Conservation (phyloP, 257 asterid species). For the Ocimum tenuiflorum region DNA sequence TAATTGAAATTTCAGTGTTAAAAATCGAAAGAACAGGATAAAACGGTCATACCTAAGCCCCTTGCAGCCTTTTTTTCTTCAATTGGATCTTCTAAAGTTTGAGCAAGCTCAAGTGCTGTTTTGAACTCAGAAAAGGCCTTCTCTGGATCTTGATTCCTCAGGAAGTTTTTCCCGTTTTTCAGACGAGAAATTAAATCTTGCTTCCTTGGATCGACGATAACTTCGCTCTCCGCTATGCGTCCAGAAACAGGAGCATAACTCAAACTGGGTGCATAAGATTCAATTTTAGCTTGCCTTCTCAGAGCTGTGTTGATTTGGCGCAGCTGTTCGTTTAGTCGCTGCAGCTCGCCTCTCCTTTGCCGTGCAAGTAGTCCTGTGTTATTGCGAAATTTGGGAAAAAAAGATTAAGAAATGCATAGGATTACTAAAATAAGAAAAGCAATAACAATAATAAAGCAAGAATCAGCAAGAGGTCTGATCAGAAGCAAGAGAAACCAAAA, state of each 20-base stretch:
- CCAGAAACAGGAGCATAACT: conserved; percentile 88
- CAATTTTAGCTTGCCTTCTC: conserved; percentile 94
- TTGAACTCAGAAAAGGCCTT: conserved; percentile 77
- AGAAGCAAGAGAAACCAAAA: background rate
- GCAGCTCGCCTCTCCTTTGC: conserved; percentile 80
- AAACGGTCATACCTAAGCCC: conserved; percentile 68
- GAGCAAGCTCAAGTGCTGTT: conserved; percentile 79
- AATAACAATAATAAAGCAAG: background rate
- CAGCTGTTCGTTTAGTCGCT: conserved; percentile 82
- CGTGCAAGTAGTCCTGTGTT: conserved; percentile 83
- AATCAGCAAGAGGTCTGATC: background rate
- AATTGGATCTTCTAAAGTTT: conserved; percentile 60
- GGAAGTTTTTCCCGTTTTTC: conserved; percentile 74
- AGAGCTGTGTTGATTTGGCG: conserved; percentile 89
- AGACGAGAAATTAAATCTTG: conserved; percentile 61
- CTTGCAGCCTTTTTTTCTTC: conserved; percentile 98
- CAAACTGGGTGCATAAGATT: conserved; percentile 92
- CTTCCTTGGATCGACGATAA: conserved; percentile 80
- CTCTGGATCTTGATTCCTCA: conserved; percentile 81
- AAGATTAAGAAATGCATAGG: background rate
- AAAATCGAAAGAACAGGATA: background rate
- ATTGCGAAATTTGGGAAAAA: background rate
- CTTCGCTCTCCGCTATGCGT: conserved; percentile 67
- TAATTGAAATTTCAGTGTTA: background rate
- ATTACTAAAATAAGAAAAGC: background rate